A percentile compares a stretch with the other conserved stretches of the same genome.
Evolutionary conservation across 331 rosid species (phyloP).

Genomic region (Quercus phellos): DNA sequence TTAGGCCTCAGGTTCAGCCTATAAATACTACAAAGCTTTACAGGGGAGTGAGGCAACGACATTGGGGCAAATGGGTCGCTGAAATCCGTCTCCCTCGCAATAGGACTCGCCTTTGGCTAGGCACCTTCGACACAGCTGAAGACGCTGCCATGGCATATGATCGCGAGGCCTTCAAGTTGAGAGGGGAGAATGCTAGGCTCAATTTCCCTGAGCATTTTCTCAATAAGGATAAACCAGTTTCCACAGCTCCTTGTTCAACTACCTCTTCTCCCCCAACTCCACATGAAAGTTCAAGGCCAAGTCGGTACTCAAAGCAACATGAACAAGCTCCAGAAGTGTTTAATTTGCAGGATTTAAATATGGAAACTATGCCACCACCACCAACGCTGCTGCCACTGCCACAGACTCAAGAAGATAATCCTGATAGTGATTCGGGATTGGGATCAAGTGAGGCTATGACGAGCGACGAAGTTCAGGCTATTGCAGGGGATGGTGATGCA

Average conservation of each 20-base stretch:
- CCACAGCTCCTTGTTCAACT: slow-evolving; percentile 24
- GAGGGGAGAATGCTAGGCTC: slow-evolving; percentile 96
- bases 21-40: slow-evolving; percentile 70
- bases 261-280: slow-evolving; percentile 29
- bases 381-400: slow-evolving; percentile 12
- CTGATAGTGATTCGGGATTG: slow-evolving; percentile 47
- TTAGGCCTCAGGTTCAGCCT: slow-evolving; percentile 53
- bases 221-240: slow-evolving; percentile 40
- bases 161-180: slow-evolving; percentile 80
- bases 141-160: slow-evolving; percentile 98
- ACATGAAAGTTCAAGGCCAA: slow-evolving; percentile 13
- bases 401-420: slow-evolving; percentile 29
- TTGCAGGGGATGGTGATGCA: not conserved
- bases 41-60: slow-evolving; percentile 94
- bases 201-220: slow-evolving; percentile 79
- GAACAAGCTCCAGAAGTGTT: slow-evolving; percentile 12
- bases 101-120: slow-evolving; percentile 91
- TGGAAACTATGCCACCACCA: slow-evolving; percentile 24
- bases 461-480: slow-evolving; percentile 33
- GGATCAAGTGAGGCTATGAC: slow-evolving; percentile 40
- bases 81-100: slow-evolving; percentile 91
- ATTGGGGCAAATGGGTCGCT: slow-evolving; percentile 99
- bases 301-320: slow-evolving; percentile 10
- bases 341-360: slow-evolving; percentile 1
- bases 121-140: slow-evolving; percentile 96